Evolutionary conservation across 768 basidiomycete species (phyloP).

Genomic region (Panaeolus papilionaceus): DNA sequence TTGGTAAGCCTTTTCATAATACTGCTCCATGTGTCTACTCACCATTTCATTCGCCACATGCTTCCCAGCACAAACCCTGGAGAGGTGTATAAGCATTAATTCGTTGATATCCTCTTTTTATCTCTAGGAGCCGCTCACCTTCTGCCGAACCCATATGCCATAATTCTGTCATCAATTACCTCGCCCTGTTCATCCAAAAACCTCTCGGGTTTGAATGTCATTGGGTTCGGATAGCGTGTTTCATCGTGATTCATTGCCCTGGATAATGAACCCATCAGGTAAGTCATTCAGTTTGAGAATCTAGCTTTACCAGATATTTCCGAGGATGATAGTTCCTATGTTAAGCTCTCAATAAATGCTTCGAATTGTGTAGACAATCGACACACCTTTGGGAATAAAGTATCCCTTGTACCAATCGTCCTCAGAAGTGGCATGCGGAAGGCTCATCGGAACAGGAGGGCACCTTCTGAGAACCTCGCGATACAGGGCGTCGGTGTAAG

Average conservation of each 20-base stretch:
- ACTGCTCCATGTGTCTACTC: neutral
- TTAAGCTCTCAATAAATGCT: neutral
- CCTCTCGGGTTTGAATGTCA: constrained; percentile 34
- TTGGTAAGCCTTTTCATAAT: neutral
- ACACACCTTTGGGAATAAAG: constrained; percentile 31
- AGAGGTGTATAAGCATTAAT: too few species aligned
- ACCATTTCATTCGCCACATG: constrained; percentile 18
- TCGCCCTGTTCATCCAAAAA: constrained; percentile 22
- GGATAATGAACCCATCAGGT: neutral
- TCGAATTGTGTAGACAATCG: neutral
- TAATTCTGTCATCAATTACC: constrained; percentile 3
- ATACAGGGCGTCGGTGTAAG: constrained; percentile 31
- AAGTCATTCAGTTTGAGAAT: too few species aligned
- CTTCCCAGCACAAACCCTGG: constrained; percentile 20
- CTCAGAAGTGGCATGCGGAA: constrained; percentile 29
- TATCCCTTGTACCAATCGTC: constrained; percentile 36
- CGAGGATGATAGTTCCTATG: constrained; percentile 20
- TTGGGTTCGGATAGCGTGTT: constrained; percentile 28
- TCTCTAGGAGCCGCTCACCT: constrained; percentile 15
- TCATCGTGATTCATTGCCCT: constrained; percentile 33
- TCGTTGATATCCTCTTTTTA: too few species aligned
- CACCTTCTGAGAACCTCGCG: constrained; percentile 28
- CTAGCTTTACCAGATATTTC: constrained; percentile 23
- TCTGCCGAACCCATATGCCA: constrained; percentile 21
- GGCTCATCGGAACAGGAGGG: constrained; percentile 26